Evolutionary conservation across 1,284 basidiomycete species (phyloP).

Genomic region (Apiotrichum gamsii): DNA sequence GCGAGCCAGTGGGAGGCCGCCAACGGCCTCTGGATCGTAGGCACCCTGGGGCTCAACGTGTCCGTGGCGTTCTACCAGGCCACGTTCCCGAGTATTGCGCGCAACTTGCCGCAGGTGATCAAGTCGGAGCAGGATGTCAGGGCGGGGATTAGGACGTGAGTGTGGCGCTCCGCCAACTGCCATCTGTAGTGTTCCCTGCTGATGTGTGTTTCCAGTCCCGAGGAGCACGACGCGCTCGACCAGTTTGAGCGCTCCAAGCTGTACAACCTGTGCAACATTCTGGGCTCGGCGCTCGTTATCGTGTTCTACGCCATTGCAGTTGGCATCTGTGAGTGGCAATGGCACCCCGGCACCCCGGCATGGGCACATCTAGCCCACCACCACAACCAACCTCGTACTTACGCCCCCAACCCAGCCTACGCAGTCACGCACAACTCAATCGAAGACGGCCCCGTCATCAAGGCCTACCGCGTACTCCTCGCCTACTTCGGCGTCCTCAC

Average conservation of each 20-base stretch:
- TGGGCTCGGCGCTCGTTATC: conserved; percentile 8
- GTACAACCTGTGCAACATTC: conserved; percentile 11
- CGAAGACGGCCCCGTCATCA: not conserved
- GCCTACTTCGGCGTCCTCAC: conserved; percentile 13
- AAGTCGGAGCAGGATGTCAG: conserved; percentile 14
- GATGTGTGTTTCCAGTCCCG: too few relatives aligned
- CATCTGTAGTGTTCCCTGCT: too few relatives aligned
- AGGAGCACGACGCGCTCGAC: conserved; percentile 15
- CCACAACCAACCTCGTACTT: too few relatives aligned
- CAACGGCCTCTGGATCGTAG: conserved; percentile 13
- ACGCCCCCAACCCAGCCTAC: too few relatives aligned
- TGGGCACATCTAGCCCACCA: too few relatives aligned
- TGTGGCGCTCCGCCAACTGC: too few relatives aligned
- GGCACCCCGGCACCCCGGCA: too few relatives aligned
- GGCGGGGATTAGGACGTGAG: conserved; percentile 12
- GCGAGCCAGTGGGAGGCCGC: conserved; percentile 17
- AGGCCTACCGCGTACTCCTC: conserved; percentile 11
- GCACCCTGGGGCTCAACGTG: conserved; percentile 8
- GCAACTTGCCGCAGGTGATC: conserved; percentile 16
- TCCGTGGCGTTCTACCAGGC: conserved; percentile 15
- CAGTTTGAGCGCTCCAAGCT: conserved; percentile 17
- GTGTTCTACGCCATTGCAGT: conserved; percentile 7
- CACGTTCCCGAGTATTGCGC: conserved; percentile 14
- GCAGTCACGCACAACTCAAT: conserved; percentile 7
- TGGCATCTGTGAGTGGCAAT: too few relatives aligned